Conservation (phyloP, 2,329 filamentous ascomycete species). For the Aspergillus transmontanensis region DNA sequence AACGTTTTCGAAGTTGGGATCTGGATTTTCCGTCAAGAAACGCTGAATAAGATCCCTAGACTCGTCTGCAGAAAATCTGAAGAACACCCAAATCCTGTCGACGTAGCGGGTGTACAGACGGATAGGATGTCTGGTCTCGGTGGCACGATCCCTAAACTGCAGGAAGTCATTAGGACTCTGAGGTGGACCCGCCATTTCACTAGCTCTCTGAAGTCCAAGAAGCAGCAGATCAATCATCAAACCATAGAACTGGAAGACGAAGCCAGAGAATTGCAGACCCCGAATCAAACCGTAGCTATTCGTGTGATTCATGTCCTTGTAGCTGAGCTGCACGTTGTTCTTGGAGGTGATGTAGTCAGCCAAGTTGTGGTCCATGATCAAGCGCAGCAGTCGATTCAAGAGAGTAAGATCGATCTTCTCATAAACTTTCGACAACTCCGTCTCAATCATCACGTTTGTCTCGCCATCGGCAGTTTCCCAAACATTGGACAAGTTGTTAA, state of each 20-base stretch:
- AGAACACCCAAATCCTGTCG: conserved; percentile 97
- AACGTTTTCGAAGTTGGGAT: conserved; percentile 98
- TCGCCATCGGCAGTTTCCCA: conserved; percentile 94
- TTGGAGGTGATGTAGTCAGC: conserved; percentile 99
- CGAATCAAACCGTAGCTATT: conserved; percentile 99
- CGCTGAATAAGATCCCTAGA: conserved; percentile 94
- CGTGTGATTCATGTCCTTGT: conserved; percentile 99
- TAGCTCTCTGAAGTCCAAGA: conserved; percentile 91
- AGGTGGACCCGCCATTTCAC: conserved; percentile 92
- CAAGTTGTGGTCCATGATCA: conserved; percentile 99
- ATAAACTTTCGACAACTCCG: conserved; percentile 97
- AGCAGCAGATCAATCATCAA: conserved; percentile 91
- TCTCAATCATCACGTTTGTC: conserved; percentile 98
- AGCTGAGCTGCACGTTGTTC: conserved; percentile 98
- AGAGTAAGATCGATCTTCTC: conserved; percentile 98
- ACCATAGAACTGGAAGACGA: conserved; percentile 98
- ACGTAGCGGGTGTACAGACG: conserved; percentile 97
- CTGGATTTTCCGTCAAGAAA: conserved; percentile 96
- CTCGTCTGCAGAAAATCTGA: conserved; percentile 90
- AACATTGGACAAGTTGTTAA: conserved; percentile 95
- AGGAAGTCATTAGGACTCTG: conserved; percentile 96
- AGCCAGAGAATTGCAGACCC: conserved; percentile 95
- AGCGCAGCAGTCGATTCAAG: conserved; percentile 84
- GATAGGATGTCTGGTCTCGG: conserved; percentile 91
- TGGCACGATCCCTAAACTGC: conserved; percentile 91